Conservation (phyloP, 805 yeast genomes). For the Lachancea nothofagi region DNA sequence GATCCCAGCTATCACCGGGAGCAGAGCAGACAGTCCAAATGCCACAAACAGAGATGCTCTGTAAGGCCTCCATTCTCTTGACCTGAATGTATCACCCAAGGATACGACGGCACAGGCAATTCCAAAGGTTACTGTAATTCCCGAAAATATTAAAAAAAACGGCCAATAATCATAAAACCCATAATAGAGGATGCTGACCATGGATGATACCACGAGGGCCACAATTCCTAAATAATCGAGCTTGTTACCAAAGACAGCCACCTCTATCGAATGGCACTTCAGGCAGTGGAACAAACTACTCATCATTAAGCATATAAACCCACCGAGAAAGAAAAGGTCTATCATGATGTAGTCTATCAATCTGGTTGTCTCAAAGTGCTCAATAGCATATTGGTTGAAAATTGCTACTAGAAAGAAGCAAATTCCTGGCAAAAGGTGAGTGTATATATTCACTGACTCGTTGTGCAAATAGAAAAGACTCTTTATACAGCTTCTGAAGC, state of each 20-base stretch:
- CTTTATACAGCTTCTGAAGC: conserved; percentile 39
- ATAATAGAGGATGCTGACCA: conserved; percentile 45
- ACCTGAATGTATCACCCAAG: conserved; percentile 58
- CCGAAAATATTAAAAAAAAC: conserved; percentile 36
- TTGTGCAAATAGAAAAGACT: conserved; percentile 60
- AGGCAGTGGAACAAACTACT: conserved; percentile 63
- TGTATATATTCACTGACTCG: conserved; percentile 66
- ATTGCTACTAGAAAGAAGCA: conserved; percentile 19
- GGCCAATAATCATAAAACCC: conserved; percentile 42
- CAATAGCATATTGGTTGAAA: conserved; percentile 30
- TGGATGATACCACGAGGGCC: conserved; percentile 56
- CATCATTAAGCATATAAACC: conserved; percentile 52
- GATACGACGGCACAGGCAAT: conserved; percentile 57
- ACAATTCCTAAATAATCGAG: conserved; percentile 74
- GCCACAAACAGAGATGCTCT: conserved; percentile 73
- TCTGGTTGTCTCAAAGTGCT: conserved; percentile 39
- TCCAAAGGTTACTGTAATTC: conserved; percentile 52
- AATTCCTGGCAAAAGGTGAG: conserved; percentile 48
- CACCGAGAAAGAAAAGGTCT: conserved; percentile 44
- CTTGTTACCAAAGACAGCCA: conserved; percentile 57
- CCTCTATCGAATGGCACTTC: conserved; percentile 55
- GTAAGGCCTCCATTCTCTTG: conserved; percentile 65
- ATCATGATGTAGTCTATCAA: conserved; percentile 36
- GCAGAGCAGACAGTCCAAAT: conserved; percentile 72
- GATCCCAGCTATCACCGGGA: conserved; percentile 61